Evolutionary conservation across 148 eudicot genomes (phyloP), one percentile per base, ranked within the genome.

Genomic region (Vaccinium myrtillus): DNA sequence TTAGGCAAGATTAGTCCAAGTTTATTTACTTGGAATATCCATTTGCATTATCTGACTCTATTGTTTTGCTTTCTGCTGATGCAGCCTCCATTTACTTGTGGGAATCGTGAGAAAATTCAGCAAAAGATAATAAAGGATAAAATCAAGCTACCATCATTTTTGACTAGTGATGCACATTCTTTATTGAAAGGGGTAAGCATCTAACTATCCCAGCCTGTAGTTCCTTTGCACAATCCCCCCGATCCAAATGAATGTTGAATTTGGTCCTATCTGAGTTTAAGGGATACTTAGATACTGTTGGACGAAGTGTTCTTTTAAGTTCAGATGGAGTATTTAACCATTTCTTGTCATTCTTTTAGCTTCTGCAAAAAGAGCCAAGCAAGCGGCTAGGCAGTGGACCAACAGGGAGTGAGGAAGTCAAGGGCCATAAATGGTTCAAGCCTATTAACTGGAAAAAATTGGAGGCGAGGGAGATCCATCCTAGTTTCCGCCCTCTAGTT

Each of bases 1-100:
- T 13, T 25, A 48, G 70, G 23, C 65, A 32, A 7, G 25, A 58
- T 58, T 36, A 56, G 13, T 79, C 2, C 16, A 53, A 50, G 48
- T 7, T 80, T 59, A 5, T 10, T 53, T 39, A 8, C 10, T 67
- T 49, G 58, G 77, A 67, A 67, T 23, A 63, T 39, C 11, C 58
- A 32, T 58, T 58, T 27, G 61, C 18, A 10, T 46, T n/a, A 10
- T 75, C 69, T 73, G 8, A 73, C 78, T 32, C 23, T 46, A 18
- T 21, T 55, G n/a, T 56, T 27, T 83, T 81, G 75, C 75, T 50
- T 82, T 83, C 54, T 89, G 56, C 79, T 67, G 86, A 81, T 88
- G 89, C 93, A 96, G 98, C 98, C 98, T 88, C 98, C 98, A 82
- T 94, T 94, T 87, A 83, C 19, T 67, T 93, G 95, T 70, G 94